phyloP scores from a whole-genome alignment of 768 basidiomycete genomes.

The Lactifluus echinatus region DNA sequence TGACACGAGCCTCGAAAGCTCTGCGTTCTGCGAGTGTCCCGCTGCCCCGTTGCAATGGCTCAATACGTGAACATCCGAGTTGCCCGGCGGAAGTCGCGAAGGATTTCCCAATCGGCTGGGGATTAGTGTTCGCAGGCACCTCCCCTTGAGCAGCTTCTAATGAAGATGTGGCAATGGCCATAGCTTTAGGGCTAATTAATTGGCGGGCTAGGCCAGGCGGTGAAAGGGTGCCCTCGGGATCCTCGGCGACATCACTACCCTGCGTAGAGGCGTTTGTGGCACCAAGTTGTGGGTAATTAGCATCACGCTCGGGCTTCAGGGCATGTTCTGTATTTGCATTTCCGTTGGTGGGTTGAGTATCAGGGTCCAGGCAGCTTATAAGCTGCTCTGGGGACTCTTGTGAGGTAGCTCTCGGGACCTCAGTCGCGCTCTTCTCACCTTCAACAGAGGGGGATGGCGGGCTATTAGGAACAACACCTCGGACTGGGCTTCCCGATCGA shows the following conservation, averaged over 20 bases:
- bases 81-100: neutral
- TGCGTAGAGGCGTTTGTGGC: neutral
- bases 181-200: neutral
- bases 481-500: neutral
- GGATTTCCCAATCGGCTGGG: neutral
- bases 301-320: neutral
- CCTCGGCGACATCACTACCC: neutral
- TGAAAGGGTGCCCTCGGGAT: neutral
- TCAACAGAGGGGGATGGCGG: neutral
- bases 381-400: neutral
- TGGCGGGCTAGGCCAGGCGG: neutral
- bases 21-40: constrained; percentile 10
- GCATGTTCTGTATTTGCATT: neutral
- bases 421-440: neutral
- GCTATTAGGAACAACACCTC: neutral
- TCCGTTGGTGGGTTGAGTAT: neutral
- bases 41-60: neutral
- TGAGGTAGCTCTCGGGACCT: neutral
- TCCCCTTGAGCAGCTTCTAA: neutral
- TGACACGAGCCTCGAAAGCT: constrained; percentile 10
- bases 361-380: neutral
- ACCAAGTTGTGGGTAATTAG: neutral
- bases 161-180: neutral
- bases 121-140: neutral
- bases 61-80: neutral